Evolutionary conservation across 805 yeast species (phyloP).

Genomic region (Saturnispora zaruensis): DNA sequence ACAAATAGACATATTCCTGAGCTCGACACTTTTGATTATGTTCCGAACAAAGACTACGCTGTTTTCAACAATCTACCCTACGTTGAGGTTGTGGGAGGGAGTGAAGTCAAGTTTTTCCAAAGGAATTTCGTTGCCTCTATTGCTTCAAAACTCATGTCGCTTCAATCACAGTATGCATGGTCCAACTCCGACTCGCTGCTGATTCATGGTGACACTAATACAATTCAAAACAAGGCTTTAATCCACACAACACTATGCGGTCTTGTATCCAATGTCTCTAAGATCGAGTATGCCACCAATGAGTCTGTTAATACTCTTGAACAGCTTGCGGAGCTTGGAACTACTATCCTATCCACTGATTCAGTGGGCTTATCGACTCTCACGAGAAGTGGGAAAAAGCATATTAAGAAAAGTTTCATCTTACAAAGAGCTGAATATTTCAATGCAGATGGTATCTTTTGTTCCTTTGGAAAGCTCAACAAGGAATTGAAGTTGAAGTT

Average conservation of each 20-base stretch:
- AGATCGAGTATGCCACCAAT: conserved; percentile 20
- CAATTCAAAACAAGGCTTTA: conserved; percentile 15
- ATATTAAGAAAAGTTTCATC: conserved; percentile 21
- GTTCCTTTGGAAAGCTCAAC: conserved; percentile 24
- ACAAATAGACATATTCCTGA: neutral
- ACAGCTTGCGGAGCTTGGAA: conserved; percentile 13
- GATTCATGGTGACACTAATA: conserved; percentile 14
- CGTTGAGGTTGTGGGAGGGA: conserved; percentile 16
- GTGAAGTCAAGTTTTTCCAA: conserved; percentile 25
- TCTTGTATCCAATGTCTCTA: conserved; percentile 28
- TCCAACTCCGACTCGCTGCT: conserved; percentile 19
- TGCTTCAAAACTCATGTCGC: conserved; percentile 29
- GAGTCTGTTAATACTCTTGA: conserved; percentile 7
- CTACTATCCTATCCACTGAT: conserved; percentile 28
- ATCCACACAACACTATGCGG: conserved; percentile 34
- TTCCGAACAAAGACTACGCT: conserved; percentile 19
- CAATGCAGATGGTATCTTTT: conserved; percentile 43
- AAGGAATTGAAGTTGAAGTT: conserved; percentile 31
- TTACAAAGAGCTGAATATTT: conserved; percentile 33
- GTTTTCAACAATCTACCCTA: conserved; percentile 23
- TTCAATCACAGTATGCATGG: conserved; percentile 25
- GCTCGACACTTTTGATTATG: conserved; percentile 9
- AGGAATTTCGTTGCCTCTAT: conserved; percentile 30
- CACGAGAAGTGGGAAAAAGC: conserved; percentile 7
- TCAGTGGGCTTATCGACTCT: conserved; percentile 14